Conservation (phyloP, 2,329 filamentous ascomycete species). For the Sphaceloma murrayae region DNA sequence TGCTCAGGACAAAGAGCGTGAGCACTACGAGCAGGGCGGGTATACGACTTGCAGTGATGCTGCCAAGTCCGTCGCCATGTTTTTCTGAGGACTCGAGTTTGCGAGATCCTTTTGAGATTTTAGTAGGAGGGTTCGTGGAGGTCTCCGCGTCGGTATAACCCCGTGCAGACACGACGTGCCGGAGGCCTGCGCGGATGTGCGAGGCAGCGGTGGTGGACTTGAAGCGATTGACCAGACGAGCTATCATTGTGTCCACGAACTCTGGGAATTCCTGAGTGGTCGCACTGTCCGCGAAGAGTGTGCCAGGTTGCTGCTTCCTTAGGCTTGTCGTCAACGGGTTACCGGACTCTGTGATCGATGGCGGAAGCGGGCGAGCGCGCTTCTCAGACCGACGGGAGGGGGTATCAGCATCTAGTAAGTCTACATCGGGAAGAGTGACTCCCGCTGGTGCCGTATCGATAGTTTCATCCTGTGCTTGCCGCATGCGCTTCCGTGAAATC, state of each 20-base stretch:
- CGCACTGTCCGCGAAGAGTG: background rate
- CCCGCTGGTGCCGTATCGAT: slow-evolving; percentile 2
- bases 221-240: slow-evolving; percentile 38
- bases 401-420: background rate
- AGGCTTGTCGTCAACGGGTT: background rate
- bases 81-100: background rate
- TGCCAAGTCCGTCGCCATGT: background rate
- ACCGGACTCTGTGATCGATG: background rate
- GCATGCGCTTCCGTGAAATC: slow-evolving; percentile 19
- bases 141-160: slow-evolving; percentile 4
- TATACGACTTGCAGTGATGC: slow-evolving; percentile 8
- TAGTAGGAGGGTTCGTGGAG: background rate
- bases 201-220: slow-evolving; percentile 7
- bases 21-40: slow-evolving; percentile 15
- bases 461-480: slow-evolving; percentile 1
- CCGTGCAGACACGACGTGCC: slow-evolving; percentile 6
- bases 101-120: background rate
- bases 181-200: slow-evolving; percentile 16
- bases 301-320: background rate
- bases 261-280: background rate
- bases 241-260: slow-evolving; percentile 32
- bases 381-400: slow-evolving; percentile 10
- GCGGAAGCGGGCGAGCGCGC: slow-evolving; percentile 2
- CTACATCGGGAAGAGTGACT: background rate
- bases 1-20: slow-evolving; percentile 13